Evolutionary conservation across 129 eudicot species (phyloP), one percentile per base, ranked within the genome.

Genomic region (Daucus carota): DNA sequence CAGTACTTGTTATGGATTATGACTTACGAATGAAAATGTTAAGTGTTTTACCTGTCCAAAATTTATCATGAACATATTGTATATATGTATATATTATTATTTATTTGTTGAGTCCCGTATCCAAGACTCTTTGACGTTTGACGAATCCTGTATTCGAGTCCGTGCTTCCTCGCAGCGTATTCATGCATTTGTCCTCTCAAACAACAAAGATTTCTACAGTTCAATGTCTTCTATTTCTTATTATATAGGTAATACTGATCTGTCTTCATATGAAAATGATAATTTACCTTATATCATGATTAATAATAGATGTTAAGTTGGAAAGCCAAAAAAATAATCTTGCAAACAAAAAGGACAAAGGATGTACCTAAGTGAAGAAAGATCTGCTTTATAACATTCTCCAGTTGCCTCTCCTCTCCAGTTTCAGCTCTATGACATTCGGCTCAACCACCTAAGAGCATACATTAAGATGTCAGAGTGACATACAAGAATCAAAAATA

Each of bases 391-490:
- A 48, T 82, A 54, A 52, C 3, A 73, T 84, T 85, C 81, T 88
- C 97, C 86, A 91, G 82, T 66, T 95, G 89, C 84, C 95, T 88
- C n/a, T n/a, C n/a, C 5, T 5, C 89, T 95, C 94, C 86, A 91
- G 81, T 82, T 89, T 95, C 63, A 95, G 88, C 88, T 91, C 97
- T 76, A 82, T 95, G 73, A 97, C 90, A 86, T 96, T 89, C 81
- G 88, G 81, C 70, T n/a, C n/a, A n/a, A n/a, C n/a, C n/a, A n/a
- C n/a, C 97, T 80, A 28, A 91, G 88, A 72, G 99, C 96, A 96
- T 89, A 81, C 84, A 82, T 50, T 71, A 24, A 81, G 80, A 68
- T 47, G 67, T 36, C 8, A 28, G 20, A 28, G 43, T 42, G 29
- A 41, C 42, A 4, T 34, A 40, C 28, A 32, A 40, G 45, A 17